Percentiles rank a stretch among this genome's conserved stretches.
Conservation (phyloP, 2,329 filamentous ascomycete species). For the Metarhizium anisopliae region DNA sequence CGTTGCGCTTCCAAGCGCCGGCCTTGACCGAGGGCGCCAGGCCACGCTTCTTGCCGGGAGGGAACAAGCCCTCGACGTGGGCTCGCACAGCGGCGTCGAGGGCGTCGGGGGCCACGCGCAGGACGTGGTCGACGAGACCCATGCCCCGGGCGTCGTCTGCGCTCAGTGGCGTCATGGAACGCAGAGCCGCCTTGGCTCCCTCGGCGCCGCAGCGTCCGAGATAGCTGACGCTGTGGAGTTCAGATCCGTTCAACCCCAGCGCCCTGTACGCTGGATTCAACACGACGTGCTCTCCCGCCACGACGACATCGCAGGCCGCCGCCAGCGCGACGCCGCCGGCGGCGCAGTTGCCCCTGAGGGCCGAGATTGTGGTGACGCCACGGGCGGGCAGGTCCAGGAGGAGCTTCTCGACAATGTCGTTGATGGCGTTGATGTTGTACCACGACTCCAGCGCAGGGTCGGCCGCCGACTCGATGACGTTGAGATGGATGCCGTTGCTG, state of each 20-base stretch:
- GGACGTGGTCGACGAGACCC: slow-evolving; percentile 29
- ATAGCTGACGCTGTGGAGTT: slow-evolving; percentile 32
- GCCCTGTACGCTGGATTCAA: slow-evolving; percentile 33
- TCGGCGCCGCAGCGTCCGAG: slow-evolving; percentile 24
- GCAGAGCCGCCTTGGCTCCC: slow-evolving; percentile 21
- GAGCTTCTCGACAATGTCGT: slow-evolving; percentile 29
- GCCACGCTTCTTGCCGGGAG: background rate
- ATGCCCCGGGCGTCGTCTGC: slow-evolving; percentile 26
- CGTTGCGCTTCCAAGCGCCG: slow-evolving; percentile 23
- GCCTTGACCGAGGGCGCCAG: background rate
- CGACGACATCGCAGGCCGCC: slow-evolving; percentile 25
- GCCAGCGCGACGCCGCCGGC: slow-evolving; percentile 34
- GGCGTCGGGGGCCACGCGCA: slow-evolving; percentile 21
- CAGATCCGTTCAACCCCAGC: slow-evolving; percentile 27
- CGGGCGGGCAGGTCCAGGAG: slow-evolving; percentile 26
- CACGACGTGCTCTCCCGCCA: slow-evolving; percentile 27
- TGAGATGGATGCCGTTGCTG: slow-evolving; percentile 33
- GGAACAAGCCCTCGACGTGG: slow-evolving; percentile 21
- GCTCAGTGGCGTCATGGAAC: slow-evolving; percentile 28
- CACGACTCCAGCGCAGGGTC: slow-evolving; percentile 30
- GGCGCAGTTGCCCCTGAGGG: slow-evolving; percentile 30
- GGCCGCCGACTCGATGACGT: slow-evolving; percentile 30
- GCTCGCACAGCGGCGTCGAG: slow-evolving; percentile 26
- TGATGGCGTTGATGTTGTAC: slow-evolving; percentile 34
- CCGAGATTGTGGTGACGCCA: slow-evolving; percentile 27